Conservation (phyloP, 306 rosid species). For the Casuarina glauca region DNA sequence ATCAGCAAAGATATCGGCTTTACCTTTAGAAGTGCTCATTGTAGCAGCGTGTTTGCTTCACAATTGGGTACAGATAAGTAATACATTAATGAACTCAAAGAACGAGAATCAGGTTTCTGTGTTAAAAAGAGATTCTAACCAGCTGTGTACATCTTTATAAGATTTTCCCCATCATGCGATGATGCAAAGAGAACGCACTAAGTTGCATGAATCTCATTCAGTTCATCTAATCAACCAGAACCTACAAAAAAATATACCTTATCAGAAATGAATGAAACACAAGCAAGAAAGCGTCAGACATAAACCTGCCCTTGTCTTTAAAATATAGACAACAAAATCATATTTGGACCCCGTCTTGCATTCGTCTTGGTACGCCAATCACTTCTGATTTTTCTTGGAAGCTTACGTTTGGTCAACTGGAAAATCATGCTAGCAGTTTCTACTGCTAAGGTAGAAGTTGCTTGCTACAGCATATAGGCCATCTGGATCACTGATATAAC, state of each 20-base stretch:
- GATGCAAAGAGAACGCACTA: constrained; percentile 8
- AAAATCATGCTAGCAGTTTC: background rate
- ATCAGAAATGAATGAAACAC: background rate
- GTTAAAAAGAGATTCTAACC: constrained; percentile 57
- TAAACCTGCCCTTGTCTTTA: constrained; percentile 15
- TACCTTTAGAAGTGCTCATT: constrained; percentile 44
- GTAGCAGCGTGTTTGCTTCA: constrained; percentile 35
- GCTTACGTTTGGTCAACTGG: background rate
- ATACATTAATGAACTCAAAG: constrained; percentile 20
- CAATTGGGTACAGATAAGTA: constrained; percentile 22
- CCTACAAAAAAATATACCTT: background rate
- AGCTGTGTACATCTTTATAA: constrained; percentile 48
- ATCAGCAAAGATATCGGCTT: constrained; percentile 22
- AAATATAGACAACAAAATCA: background rate
- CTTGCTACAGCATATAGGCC: background rate
- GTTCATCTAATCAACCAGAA: constrained; percentile 33
- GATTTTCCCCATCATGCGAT: constrained; percentile 35
- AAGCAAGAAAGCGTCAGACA: constrained; percentile 23
- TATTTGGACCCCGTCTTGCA: constrained; percentile 11
- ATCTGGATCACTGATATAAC: too few species aligned
- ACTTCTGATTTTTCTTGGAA: background rate
- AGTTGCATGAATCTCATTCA: constrained; percentile 9
- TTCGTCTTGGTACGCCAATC: background rate
- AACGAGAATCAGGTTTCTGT: constrained; percentile 38
- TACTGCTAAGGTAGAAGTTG: background rate